Base-by-base conservation (phyloP, 2,329 filamentous ascomycete genomes). In the Emmonsiellopsis sp. region DNA sequence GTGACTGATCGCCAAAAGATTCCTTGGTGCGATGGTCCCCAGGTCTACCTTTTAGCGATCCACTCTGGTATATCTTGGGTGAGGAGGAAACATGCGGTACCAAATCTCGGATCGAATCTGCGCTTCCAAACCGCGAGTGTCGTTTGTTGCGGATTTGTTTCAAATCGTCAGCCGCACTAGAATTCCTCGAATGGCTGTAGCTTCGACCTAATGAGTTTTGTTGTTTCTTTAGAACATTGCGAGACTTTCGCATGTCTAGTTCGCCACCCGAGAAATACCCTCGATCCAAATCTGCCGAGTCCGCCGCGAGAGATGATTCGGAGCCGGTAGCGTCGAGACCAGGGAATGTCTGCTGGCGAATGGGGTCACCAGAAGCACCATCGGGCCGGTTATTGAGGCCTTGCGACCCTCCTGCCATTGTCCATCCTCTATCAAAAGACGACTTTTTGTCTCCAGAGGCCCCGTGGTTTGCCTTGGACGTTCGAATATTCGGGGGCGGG, bases 201-300 rank as follows among this genome's bases (percentile, higher is more conserved):
- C 67, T 70, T 36, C 65, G 64, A 44, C 61, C 59, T 5, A 58
- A 70, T 57, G 70, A 71, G 42, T 68, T 67, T 37, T 87, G 84
- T 39, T 87, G 84, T 72, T 93, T 94, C 68, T 88, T 88, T 58
- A 96, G 74, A 46, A 93, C 77, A 65, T 89, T 94, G 45, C 87
- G 81, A 49, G 67, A 71, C 61, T 81, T 83, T 54, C 86, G 82
- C 43, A 81, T 81, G 58, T 96, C 90, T 9, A 84, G 76, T 63
- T 97, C 92, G 13, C 86, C 87, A 2, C 91, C 89, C 6, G 92
- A 96, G 65, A 96, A 95, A 68, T 97, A 97, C 27, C 91, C 92
- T 37, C 89, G 82, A 63, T 97, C 93, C 13, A 88, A 69, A 56
- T 94, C 87, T 53, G 71, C 69, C 56, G 65, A 56, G 55, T 64